A percentile compares a stretch with the other conserved stretches of the same genome.
phyloP scores from a whole-genome alignment of 164 flowering plant species.

The Nelumbo lutea region DNA sequence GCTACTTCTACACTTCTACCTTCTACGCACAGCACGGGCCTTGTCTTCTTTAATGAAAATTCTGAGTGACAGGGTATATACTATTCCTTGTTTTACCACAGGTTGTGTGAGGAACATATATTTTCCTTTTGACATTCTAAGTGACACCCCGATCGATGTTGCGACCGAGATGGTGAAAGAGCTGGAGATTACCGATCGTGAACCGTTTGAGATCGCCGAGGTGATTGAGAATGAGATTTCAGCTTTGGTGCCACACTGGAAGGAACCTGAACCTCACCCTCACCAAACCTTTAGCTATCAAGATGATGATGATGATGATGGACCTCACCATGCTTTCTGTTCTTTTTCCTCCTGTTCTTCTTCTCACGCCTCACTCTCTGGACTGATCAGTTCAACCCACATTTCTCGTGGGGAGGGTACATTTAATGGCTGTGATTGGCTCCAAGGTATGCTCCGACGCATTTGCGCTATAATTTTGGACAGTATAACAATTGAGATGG shows the following conservation, averaged over 20 bases:
- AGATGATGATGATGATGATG: constrained; percentile 31
- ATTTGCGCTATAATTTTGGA: no score
- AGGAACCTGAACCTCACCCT: constrained; percentile 18
- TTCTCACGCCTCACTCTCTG: constrained; percentile 46
- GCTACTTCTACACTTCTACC: no score
- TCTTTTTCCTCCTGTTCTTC: constrained; percentile 40
- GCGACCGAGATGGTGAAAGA: constrained; percentile 87
- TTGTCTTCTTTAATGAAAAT: no score
- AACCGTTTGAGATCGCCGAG: constrained; percentile 63
- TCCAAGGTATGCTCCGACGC: constrained; percentile 34
- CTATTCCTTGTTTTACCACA: constrained; percentile 7
- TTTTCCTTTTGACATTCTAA: constrained; percentile 62
- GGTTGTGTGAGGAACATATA: constrained; percentile 50
- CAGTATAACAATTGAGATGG: no score
- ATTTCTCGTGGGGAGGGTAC: constrained; percentile 9
- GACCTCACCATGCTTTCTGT: constrained; percentile 36
- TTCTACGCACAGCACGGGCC: no score
- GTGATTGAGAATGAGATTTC: constrained; percentile 70
- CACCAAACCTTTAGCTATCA: constrained; percentile 40
- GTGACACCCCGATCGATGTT: constrained; percentile 69
- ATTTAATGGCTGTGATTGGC: constrained; percentile 28
- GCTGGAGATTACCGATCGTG: constrained; percentile 61
- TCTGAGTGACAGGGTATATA: no score
- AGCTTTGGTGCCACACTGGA: constrained; percentile 51
- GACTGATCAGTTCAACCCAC: constrained; percentile 19